Evolutionary conservation across 345 rosid species (phyloP).

Genomic region (Lepidium sativum): DNA sequence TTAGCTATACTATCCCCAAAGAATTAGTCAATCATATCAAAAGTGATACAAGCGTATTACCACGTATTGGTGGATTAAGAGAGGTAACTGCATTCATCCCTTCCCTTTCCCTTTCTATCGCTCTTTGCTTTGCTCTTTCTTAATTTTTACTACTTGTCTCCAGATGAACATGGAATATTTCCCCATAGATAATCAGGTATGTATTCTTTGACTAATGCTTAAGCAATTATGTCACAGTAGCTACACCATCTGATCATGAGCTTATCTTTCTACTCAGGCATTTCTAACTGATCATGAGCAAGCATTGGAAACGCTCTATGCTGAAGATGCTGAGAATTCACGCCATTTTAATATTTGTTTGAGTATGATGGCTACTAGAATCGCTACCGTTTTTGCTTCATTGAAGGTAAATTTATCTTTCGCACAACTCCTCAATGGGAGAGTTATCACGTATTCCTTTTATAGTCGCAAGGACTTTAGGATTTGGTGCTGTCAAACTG

Average conservation of each 20-base stretch:
- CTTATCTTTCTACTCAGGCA: slow-evolving; percentile 41
- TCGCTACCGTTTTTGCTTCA: slow-evolving; percentile 91
- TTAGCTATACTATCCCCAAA: slow-evolving; percentile 67
- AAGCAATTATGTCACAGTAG: too few relatives aligned
- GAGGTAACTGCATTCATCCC: slow-evolving; percentile 40
- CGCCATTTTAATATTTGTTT: slow-evolving; percentile 56
- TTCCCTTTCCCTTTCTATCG: neutral
- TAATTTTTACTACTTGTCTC: slow-evolving; percentile 4
- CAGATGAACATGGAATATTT: slow-evolving; percentile 96
- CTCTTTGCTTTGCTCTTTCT: neutral
- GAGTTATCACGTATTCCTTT: neutral
- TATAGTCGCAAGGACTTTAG: neutral
- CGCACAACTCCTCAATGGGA: neutral
- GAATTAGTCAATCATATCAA: slow-evolving; percentile 83
- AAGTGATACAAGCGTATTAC: slow-evolving; percentile 72
- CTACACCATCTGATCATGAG: neutral
- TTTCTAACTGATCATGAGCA: slow-evolving; percentile 86
- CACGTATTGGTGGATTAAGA: slow-evolving; percentile 84
- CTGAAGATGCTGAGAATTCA: slow-evolving; percentile 48
- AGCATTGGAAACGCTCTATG: slow-evolving; percentile 58
- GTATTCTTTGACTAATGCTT: neutral
- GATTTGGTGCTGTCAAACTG: neutral
- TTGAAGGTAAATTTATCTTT: slow-evolving; percentile 43
- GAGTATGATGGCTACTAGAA: slow-evolving; percentile 72
- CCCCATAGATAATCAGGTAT: slow-evolving; percentile 81